Evolutionary conservation across 163 green algal genomes (phyloP), one percentile per base, ranked within the genome.

Genomic region (Chlamydomonas reinhardtii): DNA sequence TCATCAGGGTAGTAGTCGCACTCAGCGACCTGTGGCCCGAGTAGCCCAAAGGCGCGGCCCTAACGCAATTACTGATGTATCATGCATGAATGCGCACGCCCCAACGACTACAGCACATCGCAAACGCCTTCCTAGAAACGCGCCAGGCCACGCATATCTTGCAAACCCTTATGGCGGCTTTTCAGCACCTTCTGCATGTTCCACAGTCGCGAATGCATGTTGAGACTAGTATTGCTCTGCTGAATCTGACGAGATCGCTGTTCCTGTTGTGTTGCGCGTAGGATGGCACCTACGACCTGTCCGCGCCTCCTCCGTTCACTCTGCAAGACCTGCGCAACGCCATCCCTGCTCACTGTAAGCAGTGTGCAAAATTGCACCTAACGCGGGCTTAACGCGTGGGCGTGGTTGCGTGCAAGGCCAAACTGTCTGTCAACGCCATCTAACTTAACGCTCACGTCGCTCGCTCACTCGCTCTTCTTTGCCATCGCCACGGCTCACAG

Each of bases 301-400:
- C 73, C 19, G 91, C 91, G 0, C 65, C 93, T 32, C 92, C 93
- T 61, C 93, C 93, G 2, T 96, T 96, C 84, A 86, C 62, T 22
- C 85, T 96, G 69, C 27, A 80, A 62, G 93, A 96, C 84, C 82
- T 96, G 29, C 82, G 93, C 54, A 85, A 88, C 73, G 93, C 93
- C 34, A 96, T 96, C 56, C 93, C 93, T 54, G 86, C 81, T 27
- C 86, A 97, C 35, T 98, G 95, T 56, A 56, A 56, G 48, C 48
- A 56, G 19, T 56, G 14, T 14, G 9, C 19, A 5, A 48, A 5
- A 14, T 48, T 48, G 39, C 39, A 14, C 5, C 39, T 8, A 48
- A 17, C 48, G 9, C 48, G 11, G 48, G 1, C 48, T 56, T 56
- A n/a, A n/a, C n/a, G n/a, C n/a, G n/a, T n/a, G n/a, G n/a, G n/a